These are phyloP conservation scores for Aspergillus sclerotiicarbonarius DNA, from an alignment of 495 filamentous ascomycete species.

Conservation along the genomic window DNA sequence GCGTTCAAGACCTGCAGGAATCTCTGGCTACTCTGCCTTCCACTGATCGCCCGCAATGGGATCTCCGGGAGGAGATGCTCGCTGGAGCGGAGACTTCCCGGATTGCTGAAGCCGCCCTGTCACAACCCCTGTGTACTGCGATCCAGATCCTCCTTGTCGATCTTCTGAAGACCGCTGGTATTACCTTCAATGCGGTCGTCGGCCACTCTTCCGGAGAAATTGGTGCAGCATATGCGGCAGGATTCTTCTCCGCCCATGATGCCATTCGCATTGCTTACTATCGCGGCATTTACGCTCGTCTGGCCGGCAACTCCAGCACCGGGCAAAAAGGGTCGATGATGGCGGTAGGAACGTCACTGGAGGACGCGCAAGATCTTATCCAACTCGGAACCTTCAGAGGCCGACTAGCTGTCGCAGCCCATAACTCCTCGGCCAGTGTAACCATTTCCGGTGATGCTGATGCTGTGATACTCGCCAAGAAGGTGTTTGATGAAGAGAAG, in stretches of 20 bases:
- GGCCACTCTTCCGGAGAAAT: too few relatives aligned
- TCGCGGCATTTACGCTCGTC: conserved; percentile 37
- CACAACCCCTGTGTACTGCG: too few relatives aligned
- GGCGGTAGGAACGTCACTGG: conserved; percentile 43
- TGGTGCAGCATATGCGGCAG: conserved; percentile 35
- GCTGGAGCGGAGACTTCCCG: too few relatives aligned
- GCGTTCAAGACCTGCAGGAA: too few relatives aligned
- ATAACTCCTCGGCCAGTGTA: conserved; percentile 32
- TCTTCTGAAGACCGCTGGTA: too few relatives aligned
- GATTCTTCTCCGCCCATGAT: conserved; percentile 28
- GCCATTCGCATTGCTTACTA: conserved; percentile 54
- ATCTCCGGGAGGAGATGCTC: too few relatives aligned
- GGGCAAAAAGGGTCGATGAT: conserved; percentile 52
- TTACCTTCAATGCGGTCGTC: too few relatives aligned
- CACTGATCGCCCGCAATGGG: too few relatives aligned
- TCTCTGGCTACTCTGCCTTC: too few relatives aligned
- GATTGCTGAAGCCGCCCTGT: too few relatives aligned
- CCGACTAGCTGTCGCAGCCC: conserved; percentile 30
- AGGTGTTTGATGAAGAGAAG: conserved; percentile 40
- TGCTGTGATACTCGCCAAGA: conserved; percentile 41
- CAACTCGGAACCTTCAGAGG: conserved; percentile 25
- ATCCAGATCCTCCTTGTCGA: too few relatives aligned
- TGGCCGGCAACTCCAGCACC: not conserved
- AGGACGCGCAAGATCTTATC: conserved; percentile 46
- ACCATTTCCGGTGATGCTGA: conserved; percentile 42